Conservation (phyloP, 2,329 filamentous ascomycete genomes). For the Chrysosporium queenslandicum region DNA sequence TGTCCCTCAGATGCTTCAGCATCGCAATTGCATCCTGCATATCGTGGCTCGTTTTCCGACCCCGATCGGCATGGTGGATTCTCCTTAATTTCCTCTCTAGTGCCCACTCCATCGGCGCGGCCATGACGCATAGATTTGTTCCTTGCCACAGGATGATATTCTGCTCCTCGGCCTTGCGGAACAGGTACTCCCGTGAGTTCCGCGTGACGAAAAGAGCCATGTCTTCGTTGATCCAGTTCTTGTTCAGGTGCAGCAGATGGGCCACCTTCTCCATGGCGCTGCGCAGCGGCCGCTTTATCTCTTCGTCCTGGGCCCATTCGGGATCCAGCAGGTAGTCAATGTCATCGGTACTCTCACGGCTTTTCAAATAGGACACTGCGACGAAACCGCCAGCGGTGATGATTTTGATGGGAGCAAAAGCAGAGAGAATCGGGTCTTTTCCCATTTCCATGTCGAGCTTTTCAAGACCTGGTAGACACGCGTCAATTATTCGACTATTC, state of each 20-base stretch:
- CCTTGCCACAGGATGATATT: slow-evolving; percentile 26
- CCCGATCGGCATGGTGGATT: slow-evolving; percentile 21
- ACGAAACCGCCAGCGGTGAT: slow-evolving; percentile 27
- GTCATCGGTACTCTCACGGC: slow-evolving; percentile 26
- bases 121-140: slow-evolving; percentile 23
- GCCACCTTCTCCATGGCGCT: slow-evolving; percentile 22
- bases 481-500: too few species aligned
- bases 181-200: slow-evolving; percentile 20
- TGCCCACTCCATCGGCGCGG: slow-evolving; percentile 29
- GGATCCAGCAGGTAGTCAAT: slow-evolving; percentile 28
- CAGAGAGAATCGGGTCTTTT: slow-evolving; percentile 23
- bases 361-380: slow-evolving; percentile 24
- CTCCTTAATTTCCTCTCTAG: slow-evolving; percentile 29
- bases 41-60: slow-evolving; percentile 23
- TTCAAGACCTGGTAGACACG: slow-evolving; percentile 20
- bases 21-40: slow-evolving; percentile 25
- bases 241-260: slow-evolving; percentile 19
- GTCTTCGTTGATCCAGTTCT: slow-evolving; percentile 27
- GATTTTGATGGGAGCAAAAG: slow-evolving; percentile 28
- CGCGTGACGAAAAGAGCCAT: slow-evolving; percentile 26
- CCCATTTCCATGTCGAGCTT: slow-evolving; percentile 26
- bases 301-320: slow-evolving; percentile 26
- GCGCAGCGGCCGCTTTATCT: slow-evolving; percentile 24
- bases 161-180: slow-evolving; percentile 25
- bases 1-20: slow-evolving; percentile 22